A percentile compares a stretch with the other conserved stretches of the same genome.
Evolutionary conservation across 768 basidiomycete genomes (phyloP).

Genomic region (Lentinula detonsa): DNA sequence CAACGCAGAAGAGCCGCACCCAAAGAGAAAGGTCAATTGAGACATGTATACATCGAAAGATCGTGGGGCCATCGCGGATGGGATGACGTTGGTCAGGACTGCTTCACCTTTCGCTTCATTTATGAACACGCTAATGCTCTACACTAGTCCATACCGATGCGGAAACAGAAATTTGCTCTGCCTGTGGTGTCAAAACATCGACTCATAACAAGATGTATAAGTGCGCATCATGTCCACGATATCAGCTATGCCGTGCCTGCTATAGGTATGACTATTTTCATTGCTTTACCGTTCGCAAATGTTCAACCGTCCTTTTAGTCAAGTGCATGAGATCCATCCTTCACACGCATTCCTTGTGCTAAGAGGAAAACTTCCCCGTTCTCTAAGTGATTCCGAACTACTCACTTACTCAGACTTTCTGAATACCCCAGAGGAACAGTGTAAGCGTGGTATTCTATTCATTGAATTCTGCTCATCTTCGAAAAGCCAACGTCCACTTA

Average conservation of each 20-base stretch:
- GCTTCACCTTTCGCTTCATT: background rate
- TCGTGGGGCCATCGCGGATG: constrained; percentile 80
- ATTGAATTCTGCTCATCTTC: background rate
- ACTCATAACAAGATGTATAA: constrained; percentile 63
- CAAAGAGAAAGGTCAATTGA: constrained; percentile 63
- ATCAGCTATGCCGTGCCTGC: constrained; percentile 78
- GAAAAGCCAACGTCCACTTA: constrained; percentile 64
- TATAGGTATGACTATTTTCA: constrained; percentile 49
- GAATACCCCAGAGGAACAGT: constrained; percentile 50
- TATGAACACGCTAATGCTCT: background rate
- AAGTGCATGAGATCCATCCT: constrained; percentile 90
- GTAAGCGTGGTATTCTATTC: constrained; percentile 32
- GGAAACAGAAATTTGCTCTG: constrained; percentile 64
- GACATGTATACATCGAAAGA: constrained; percentile 85
- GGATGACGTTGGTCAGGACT: constrained; percentile 78
- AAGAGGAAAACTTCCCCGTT: constrained; percentile 50
- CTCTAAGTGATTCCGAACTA: constrained; percentile 33
- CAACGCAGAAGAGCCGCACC: constrained; percentile 65
- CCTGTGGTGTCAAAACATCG: constrained; percentile 48
- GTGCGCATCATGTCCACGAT: constrained; percentile 75
- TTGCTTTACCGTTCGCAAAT: background rate
- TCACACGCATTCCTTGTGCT: constrained; percentile 80
- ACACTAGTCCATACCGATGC: constrained; percentile 61
- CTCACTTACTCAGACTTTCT: constrained; percentile 17
- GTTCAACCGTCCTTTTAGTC: constrained; percentile 34